Evolutionary conservation across 805 yeast genomes (phyloP).

Genomic region (Lachancea waltii): DNA sequence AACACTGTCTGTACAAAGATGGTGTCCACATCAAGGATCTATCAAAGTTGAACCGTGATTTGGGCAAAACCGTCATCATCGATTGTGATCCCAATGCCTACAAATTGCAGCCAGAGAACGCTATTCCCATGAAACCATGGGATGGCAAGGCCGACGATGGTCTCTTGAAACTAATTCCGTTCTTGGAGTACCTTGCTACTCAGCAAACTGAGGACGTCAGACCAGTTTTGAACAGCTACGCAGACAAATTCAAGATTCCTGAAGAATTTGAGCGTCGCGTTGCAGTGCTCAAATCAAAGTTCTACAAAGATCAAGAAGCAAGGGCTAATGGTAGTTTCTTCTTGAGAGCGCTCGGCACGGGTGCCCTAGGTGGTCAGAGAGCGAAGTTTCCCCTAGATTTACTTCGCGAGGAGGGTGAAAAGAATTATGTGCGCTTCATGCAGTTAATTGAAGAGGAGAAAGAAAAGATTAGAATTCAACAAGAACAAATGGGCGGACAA

Average conservation of each 20-base stretch:
- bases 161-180: slow-evolving; percentile 76
- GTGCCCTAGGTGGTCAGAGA: slow-evolving; percentile 23
- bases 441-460: slow-evolving; percentile 82
- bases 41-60: slow-evolving; percentile 83
- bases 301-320: slow-evolving; percentile 47
- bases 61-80: slow-evolving; percentile 68
- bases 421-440: slow-evolving; percentile 77
- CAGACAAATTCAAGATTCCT: slow-evolving; percentile 59
- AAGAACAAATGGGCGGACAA: slow-evolving; percentile 77
- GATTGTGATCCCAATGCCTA: slow-evolving; percentile 72
- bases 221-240: slow-evolving; percentile 71
- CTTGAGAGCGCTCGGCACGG: slow-evolving; percentile 57
- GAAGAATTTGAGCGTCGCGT: slow-evolving; percentile 81
- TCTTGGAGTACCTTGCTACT: slow-evolving; percentile 90
- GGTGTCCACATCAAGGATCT: slow-evolving; percentile 88
- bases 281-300: slow-evolving; percentile 61
- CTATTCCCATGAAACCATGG: slow-evolving; percentile 83
- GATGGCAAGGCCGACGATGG: slow-evolving; percentile 77
- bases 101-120: slow-evolving; percentile 87
- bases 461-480: slow-evolving; percentile 51
- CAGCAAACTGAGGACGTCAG: slow-evolving; percentile 82
- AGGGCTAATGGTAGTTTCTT: slow-evolving; percentile 45
- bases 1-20: slow-evolving; percentile 79
- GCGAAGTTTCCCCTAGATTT: slow-evolving; percentile 67
- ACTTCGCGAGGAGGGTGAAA: slow-evolving; percentile 88